phyloP scores from a whole-genome alignment of 176 grass and related monocot species.

The Eremochloa ophiuroides region DNA sequence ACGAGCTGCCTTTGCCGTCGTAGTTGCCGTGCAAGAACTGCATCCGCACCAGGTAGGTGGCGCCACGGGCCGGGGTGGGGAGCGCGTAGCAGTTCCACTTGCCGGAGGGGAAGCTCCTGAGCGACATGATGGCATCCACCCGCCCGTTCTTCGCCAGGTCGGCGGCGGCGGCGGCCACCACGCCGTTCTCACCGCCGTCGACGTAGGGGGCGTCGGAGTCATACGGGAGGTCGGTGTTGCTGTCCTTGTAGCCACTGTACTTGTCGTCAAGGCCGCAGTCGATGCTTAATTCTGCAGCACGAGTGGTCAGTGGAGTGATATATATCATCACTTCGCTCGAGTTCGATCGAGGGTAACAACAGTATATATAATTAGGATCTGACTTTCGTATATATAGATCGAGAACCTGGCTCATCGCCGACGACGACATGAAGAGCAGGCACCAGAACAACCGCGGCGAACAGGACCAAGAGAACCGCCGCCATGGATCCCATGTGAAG shows the following conservation, averaged over 20 bases:
- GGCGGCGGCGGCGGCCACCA: neutral
- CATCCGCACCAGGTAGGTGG: neutral
- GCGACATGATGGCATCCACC: too few relatives aligned
- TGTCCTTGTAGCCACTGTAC: neutral
- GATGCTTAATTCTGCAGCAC: conserved; percentile 7
- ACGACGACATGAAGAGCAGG: neutral
- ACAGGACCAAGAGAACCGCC: neutral
- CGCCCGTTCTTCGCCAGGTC: too few relatives aligned
- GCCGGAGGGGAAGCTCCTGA: neutral
- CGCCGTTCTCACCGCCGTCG: neutral
- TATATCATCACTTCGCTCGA: too few relatives aligned
- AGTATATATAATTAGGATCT: too few relatives aligned
- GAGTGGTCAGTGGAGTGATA: too few relatives aligned
- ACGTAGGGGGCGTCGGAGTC: neutral
- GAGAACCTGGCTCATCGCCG: neutral
- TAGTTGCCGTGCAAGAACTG: neutral
- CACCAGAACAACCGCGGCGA: neutral
- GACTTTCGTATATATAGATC: too few relatives aligned
- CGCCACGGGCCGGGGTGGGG: neutral
- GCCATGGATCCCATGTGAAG: neutral
- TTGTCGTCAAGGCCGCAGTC: neutral
- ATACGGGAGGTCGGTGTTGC: neutral
- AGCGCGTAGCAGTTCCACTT: neutral
- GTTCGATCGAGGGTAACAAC: too few relatives aligned
- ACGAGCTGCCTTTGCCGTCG: neutral